A percentile compares a stretch with the other conserved stretches of the same genome.
Evolutionary conservation across 2,329 filamentous ascomycete genomes (phyloP).

Genomic region (Coniochaeta sp.): DNA sequence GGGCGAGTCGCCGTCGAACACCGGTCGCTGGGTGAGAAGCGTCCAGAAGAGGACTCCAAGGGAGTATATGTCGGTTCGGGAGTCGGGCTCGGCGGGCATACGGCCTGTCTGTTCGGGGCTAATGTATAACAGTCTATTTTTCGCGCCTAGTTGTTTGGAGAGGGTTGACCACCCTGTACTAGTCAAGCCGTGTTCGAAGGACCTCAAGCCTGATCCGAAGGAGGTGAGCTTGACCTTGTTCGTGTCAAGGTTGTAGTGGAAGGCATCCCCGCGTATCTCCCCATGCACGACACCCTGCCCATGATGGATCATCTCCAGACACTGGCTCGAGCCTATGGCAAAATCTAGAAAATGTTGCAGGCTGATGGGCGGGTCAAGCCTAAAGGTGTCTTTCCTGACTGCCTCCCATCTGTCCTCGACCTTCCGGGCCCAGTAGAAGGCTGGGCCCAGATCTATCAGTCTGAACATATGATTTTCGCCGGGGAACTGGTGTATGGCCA

Average conservation of each 20-base stretch:
- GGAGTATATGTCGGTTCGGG: conserved; percentile 87
- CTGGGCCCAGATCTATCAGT: conserved; percentile 70
- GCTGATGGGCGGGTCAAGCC: conserved; percentile 54
- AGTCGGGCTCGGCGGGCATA: conserved; percentile 87
- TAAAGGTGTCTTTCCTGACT: conserved; percentile 34
- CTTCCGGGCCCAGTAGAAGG: conserved; percentile 54
- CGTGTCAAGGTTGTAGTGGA: conserved; percentile 71
- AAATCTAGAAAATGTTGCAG: conserved; percentile 80
- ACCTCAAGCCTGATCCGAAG: conserved; percentile 78
- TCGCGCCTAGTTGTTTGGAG: conserved; percentile 76
- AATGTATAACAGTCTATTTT: conserved; percentile 85
- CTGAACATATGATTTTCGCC: conserved; percentile 66
- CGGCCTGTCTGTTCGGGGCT: conserved; percentile 92
- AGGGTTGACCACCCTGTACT: conserved; percentile 81
- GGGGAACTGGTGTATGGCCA: conserved; percentile 73
- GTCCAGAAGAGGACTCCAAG: conserved; percentile 86
- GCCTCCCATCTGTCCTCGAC: conserved; percentile 42
- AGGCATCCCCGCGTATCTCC: conserved; percentile 83
- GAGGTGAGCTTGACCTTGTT: conserved; percentile 72
- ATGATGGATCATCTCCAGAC: conserved; percentile 86
- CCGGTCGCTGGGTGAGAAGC: conserved; percentile 69
- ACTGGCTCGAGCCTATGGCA: conserved; percentile 80
- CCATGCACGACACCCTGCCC: conserved; percentile 81
- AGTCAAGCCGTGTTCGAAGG: conserved; percentile 83
- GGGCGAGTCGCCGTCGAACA: conserved; percentile 72